Conservation (phyloP, 1,284 basidiomycete species). For the Vanrija pseudolonga region DNA sequence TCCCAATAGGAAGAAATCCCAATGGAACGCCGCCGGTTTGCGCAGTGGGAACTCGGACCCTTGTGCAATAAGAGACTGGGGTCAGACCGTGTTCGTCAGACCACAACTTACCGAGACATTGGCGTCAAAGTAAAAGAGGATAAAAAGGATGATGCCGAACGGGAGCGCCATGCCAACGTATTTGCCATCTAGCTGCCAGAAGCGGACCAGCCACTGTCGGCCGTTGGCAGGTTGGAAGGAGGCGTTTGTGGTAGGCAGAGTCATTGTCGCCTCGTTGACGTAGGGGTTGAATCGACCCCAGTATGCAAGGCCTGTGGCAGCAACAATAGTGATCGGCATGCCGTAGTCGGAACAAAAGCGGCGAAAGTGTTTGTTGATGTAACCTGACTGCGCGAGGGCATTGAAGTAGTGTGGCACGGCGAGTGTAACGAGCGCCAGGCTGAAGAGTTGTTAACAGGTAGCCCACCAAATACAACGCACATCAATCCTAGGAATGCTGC, state of each 20-base stretch:
- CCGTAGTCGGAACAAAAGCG: slow-evolving; percentile 80
- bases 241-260: slow-evolving; percentile 60
- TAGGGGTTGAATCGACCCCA: slow-evolving; percentile 69
- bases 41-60: slow-evolving; percentile 82
- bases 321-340: slow-evolving; percentile 78
- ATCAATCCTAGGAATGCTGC: slow-evolving; percentile 65
- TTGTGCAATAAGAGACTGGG: slow-evolving; percentile 84
- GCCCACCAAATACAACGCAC: slow-evolving; percentile 22
- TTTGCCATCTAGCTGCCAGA: slow-evolving; percentile 84
- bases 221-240: slow-evolving; percentile 72
- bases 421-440: slow-evolving; percentile 72
- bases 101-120: slow-evolving; percentile 43
- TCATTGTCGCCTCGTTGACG: slow-evolving; percentile 57
- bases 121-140: slow-evolving; percentile 54
- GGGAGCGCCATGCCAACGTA: slow-evolving; percentile 74
- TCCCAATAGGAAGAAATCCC: slow-evolving; percentile 73
- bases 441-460: slow-evolving; percentile 25
- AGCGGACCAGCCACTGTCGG: slow-evolving; percentile 78
- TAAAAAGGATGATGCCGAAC: slow-evolving; percentile 53
- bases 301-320: slow-evolving; percentile 69
- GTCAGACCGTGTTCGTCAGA: background rate
- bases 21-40: slow-evolving; percentile 92
- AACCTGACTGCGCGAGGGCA: slow-evolving; percentile 59
- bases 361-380: slow-evolving; percentile 68
- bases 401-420: slow-evolving; percentile 70